phyloP scores from a whole-genome alignment of 495 filamentous ascomycete genomes.

The Parathielavia hyrcaniae region DNA sequence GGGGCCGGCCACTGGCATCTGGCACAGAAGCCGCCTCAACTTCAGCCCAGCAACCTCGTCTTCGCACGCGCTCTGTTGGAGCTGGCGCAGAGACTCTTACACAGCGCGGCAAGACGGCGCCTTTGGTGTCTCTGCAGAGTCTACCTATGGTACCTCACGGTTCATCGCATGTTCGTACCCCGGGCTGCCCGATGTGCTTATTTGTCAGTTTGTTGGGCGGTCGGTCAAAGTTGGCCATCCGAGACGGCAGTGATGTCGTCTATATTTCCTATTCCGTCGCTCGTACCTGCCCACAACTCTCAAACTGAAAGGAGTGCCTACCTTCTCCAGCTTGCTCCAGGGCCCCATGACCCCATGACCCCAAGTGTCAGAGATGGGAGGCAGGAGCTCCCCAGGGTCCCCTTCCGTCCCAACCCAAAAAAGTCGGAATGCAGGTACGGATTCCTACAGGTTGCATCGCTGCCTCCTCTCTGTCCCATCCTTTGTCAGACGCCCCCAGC shows the following conservation, averaged over 20 bases:
- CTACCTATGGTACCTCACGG: too few species aligned
- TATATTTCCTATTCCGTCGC: too few species aligned
- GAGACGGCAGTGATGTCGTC: not conserved
- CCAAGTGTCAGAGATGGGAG: too few species aligned
- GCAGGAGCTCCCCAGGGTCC: not conserved
- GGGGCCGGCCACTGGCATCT: slow-evolving; percentile 21
- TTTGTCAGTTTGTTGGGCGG: too few species aligned
- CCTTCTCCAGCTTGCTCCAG: too few species aligned
- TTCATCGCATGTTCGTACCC: too few species aligned
- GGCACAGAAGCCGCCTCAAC: slow-evolving; percentile 35
- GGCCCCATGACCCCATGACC: not conserved
- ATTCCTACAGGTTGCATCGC: not conserved
- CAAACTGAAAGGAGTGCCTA: not conserved
- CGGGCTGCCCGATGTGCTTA: too few species aligned
- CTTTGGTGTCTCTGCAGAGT: not conserved
- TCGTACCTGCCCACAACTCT: not conserved
- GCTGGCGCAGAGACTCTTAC: slow-evolving; percentile 11
- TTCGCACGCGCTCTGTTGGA: slow-evolving; percentile 16
- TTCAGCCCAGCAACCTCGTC: slow-evolving; percentile 20
- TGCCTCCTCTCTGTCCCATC: slow-evolving; percentile 6
- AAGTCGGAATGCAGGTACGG: not conserved
- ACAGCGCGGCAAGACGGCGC: not conserved
- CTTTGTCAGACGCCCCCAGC: slow-evolving; percentile 24
- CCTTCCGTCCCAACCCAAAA: not conserved
- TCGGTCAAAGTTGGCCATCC: too few species aligned